Conservation (phyloP, 495 filamentous ascomycete species). For the Podospora tetraspora region DNA sequence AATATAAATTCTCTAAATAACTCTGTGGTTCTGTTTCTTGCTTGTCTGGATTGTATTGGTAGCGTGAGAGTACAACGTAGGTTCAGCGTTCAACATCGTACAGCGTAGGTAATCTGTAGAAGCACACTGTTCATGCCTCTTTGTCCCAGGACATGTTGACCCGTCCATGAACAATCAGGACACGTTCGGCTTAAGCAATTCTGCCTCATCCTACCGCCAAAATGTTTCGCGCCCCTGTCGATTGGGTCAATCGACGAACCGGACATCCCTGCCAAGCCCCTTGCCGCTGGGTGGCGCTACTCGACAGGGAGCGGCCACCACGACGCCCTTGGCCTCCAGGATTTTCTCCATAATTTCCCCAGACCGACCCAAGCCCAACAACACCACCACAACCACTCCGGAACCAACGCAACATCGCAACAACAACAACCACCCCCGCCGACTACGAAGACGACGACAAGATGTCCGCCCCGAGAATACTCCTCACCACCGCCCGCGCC, state of each 20-base stretch:
- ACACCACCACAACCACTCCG: not conserved
- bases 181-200: constrained; percentile 13
- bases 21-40: not conserved
- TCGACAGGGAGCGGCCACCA: not conserved
- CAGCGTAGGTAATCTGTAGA: not conserved
- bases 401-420: not conserved
- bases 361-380: not conserved
- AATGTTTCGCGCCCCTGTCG: constrained; percentile 7
- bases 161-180: not conserved
- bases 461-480: constrained; percentile 45
- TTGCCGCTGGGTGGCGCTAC: not conserved
- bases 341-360: constrained; percentile 1
- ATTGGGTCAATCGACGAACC: constrained; percentile 14
- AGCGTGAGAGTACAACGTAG: too few species aligned
- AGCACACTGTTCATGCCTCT: not conserved
- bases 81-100: not conserved
- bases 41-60: not conserved
- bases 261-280: not conserved
- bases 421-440: not conserved
- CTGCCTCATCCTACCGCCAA: constrained; percentile 22
- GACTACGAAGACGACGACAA: constrained; percentile 4
- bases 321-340: not conserved
- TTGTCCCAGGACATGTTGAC: not conserved
- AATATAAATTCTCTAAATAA: constrained; percentile 5
- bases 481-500: constrained; percentile 36